Base-by-base conservation (phyloP, 2,329 filamentous ascomycete genomes). In the Exophiala viscosa region DNA sequence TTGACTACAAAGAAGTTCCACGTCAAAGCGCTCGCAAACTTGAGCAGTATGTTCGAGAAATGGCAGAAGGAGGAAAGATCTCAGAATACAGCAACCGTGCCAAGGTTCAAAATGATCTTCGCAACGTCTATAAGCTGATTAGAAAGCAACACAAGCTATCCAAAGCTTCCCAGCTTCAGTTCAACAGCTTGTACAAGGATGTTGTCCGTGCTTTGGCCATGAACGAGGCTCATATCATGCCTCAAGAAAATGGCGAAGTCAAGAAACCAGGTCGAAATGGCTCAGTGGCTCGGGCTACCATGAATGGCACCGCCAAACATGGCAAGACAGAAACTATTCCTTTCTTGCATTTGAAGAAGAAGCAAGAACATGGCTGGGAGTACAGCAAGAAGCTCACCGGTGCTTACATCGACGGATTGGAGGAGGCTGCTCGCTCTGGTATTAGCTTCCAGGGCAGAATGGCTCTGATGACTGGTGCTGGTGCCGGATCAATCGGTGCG, bases 321-420 rank as follows among this genome's bases (percentile, higher is more conserved):
- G 90, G 90, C 71, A 96, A 96, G 78, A 85, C 95, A 52, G 92
- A 97, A 76, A 96, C 93, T 14, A 95, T 99, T 63, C 93, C 93
- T 32, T 99, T 99, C 84, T 76, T 99, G 48, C 93, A 99, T 70
- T 78, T 99, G 52, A 96, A 96, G 82, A 88, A 90, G 72, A 95
- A 95, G 74, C 85, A 88, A 48, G 83, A 91, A 57, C 87, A 96
- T 66, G 92, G 92, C 57, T 99, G 93, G 93, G 91, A 97, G 67
- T 99, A 97, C 78, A 97, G 90, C 83, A 99, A 97, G 82, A 96
- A 95, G 77, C 82, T 99, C 52, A 97, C 93, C 18, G 88, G 89
- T 52, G 73, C 91, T 63, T 99, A 99, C 70, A 83, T 99, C 32
- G 90, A 96, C 69, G 90, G 90, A 58, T 75, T 99, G 31, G 91